These are phyloP conservation scores for Colletotrichum filicis DNA, from an alignment of 2,329 filamentous ascomycete genomes.

Conservation along the genomic window DNA sequence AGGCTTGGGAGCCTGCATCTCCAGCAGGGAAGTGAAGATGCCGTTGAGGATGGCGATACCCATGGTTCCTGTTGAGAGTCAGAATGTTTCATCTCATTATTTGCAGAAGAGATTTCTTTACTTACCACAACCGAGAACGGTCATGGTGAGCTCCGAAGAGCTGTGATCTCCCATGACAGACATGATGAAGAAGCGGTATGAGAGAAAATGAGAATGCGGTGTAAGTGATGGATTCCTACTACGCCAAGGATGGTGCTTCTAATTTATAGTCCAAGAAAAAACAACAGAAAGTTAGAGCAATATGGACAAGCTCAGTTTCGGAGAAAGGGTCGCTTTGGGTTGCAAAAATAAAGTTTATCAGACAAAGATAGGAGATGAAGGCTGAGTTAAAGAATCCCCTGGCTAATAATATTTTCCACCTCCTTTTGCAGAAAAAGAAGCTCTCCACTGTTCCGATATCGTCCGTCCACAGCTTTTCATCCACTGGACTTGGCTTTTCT, in stretches of 20 bases:
- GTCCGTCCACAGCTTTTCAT: conserved; percentile 5
- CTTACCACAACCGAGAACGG: conserved; percentile 85
- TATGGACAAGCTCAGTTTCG: background rate
- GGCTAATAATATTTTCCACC: conserved; percentile 27
- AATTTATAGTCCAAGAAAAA: background rate
- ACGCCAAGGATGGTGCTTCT: background rate
- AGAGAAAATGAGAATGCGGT: background rate
- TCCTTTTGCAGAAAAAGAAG: conserved; percentile 15
- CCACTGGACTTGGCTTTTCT: conserved; percentile 23
- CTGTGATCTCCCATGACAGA: conserved; percentile 48
- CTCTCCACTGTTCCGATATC: conserved; percentile 33
- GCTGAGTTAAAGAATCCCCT: conserved; percentile 9
- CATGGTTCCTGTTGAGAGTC: conserved; percentile 73
- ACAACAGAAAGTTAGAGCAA: background rate
- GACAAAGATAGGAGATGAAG: background rate
- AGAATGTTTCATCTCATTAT: conserved; percentile 2
- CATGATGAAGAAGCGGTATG: conserved; percentile 38
- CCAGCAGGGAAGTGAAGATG: conserved; percentile 76
- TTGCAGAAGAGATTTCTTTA: background rate
- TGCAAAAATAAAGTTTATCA: background rate
- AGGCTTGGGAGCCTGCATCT: conserved; percentile 57
- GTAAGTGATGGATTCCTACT: conserved; percentile 22
- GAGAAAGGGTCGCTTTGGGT: background rate
- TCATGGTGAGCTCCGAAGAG: conserved; percentile 72
- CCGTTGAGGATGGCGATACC: conserved; percentile 86